phyloP scores from a whole-genome alignment of 768 basidiomycete genomes.

The Rhodotorula sphaerocarpa region DNA sequence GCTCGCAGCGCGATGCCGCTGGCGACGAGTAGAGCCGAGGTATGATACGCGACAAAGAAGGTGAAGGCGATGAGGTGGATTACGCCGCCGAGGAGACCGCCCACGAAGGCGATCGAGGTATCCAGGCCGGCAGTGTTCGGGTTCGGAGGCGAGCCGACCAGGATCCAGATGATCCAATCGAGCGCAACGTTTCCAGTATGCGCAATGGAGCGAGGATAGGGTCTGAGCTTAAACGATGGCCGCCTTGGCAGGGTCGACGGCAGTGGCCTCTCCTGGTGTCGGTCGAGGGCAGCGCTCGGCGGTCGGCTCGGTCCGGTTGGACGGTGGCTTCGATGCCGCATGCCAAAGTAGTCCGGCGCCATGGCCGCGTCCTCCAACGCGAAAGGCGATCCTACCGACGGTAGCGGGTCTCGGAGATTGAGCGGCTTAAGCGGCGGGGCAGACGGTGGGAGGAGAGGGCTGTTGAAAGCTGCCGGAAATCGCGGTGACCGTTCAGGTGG shows the following conservation, averaged over 20 bases:
- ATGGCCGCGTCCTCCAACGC: background rate
- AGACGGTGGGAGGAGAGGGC: constrained; percentile 60
- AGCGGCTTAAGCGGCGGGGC: background rate
- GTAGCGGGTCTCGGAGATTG: background rate
- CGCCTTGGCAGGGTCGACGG: background rate
- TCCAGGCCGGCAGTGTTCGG: background rate
- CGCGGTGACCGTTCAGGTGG: too few species aligned
- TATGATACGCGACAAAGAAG: constrained; percentile 25
- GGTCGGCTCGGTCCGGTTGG: too few species aligned
- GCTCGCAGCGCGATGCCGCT: background rate
- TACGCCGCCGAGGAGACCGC: constrained; percentile 12
- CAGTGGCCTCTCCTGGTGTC: too few species aligned
- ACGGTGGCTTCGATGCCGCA: background rate
- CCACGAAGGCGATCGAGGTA: constrained; percentile 6
- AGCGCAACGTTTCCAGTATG: background rate
- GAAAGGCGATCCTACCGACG: background rate
- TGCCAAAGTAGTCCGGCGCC: constrained; percentile 6
- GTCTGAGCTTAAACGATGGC: background rate
- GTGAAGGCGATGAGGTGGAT: constrained; percentile 23
- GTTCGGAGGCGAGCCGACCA: constrained; percentile 10
- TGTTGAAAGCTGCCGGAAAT: too few species aligned
- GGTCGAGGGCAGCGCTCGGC: too few species aligned
- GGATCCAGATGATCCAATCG: constrained; percentile 16
- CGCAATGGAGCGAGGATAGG: too few species aligned
- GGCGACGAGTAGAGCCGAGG: constrained; percentile 2